A percentile compares a stretch with the other conserved stretches of the same genome.
phyloP scores from a whole-genome alignment of 2,329 filamentous ascomycete genomes.

The Huntiella bhutanensis region DNA sequence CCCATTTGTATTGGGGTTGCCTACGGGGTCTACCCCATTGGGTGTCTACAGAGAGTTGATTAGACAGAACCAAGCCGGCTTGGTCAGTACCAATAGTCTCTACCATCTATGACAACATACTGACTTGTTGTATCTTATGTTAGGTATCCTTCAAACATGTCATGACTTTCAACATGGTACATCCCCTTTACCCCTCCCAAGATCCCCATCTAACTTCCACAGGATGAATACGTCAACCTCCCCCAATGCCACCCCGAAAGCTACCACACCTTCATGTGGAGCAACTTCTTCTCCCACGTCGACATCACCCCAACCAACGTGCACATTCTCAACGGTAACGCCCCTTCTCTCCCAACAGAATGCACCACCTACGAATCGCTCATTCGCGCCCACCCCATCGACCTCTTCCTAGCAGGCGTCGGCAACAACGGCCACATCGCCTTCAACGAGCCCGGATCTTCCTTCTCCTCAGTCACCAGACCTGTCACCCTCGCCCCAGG shows the following conservation, averaged over 20 bases:
- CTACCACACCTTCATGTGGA: conserved; percentile 89
- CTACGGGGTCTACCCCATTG: conserved; percentile 66
- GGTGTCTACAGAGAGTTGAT: conserved; percentile 63
- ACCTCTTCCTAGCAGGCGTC: conserved; percentile 70
- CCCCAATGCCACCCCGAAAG: conserved; percentile 68
- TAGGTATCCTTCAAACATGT: conserved; percentile 74
- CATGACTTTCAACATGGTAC: conserved; percentile 79
- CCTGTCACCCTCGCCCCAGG: conserved; percentile 79
- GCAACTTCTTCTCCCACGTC: conserved; percentile 72
- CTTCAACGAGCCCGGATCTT: conserved; percentile 78
- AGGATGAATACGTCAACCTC: conserved; percentile 77
- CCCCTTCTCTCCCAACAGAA: conserved; percentile 53
- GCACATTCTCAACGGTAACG: conserved; percentile 69
- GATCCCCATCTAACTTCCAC: conserved; percentile 6
- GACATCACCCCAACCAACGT: conserved; percentile 68
- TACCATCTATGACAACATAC: conserved; percentile 3
- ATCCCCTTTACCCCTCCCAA: conserved; percentile 13
- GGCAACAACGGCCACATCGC: conserved; percentile 77
- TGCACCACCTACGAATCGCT: conserved; percentile 63
- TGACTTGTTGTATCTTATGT: conserved; percentile 7
- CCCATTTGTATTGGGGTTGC: conserved; percentile 67
- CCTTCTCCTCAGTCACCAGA: conserved; percentile 55
- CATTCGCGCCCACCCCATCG: conserved; percentile 57
- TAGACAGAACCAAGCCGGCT: conserved; percentile 46
- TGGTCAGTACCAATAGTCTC: conserved; percentile 20